A percentile compares a stretch with the other conserved stretches of the same genome.
phyloP scores from a whole-genome alignment of 1,284 basidiomycete genomes.

The Cystobasidium slooffiae region DNA sequence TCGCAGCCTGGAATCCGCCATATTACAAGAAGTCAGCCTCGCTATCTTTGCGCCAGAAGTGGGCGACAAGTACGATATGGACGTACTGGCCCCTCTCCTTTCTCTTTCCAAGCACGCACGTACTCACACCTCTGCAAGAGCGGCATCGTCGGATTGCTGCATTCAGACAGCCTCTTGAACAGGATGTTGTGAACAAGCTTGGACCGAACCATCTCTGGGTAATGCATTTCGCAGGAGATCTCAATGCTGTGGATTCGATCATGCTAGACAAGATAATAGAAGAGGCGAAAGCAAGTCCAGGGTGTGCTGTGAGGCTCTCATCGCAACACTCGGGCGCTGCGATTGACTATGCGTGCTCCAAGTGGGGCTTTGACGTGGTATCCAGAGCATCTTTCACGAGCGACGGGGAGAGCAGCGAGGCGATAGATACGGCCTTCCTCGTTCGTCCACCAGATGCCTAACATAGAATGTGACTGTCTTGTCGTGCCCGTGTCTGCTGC shows the following conservation, averaged over 20 bases:
- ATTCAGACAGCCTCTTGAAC: not conserved
- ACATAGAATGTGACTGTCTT: no score
- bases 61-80: not conserved
- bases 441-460: no score
- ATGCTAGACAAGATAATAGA: not conserved
- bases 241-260: not conserved
- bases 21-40: not conserved
- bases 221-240: not conserved
- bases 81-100: not conserved
- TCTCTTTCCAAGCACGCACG: not conserved
- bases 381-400: not conserved
- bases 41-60: not conserved
- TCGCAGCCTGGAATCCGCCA: not conserved
- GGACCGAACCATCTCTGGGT: not conserved
- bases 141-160: not conserved
- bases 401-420: no score
- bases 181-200: not conserved
- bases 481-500: no score
- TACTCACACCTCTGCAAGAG: not conserved
- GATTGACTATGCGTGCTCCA: not conserved
- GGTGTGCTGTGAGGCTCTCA: not conserved
- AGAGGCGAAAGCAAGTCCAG: not conserved
- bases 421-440: no score
- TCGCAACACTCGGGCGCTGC: not conserved
- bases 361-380: not conserved